Conservation (phyloP, 352 stramenopile species). For the Globisporangium okanoganense region DNA sequence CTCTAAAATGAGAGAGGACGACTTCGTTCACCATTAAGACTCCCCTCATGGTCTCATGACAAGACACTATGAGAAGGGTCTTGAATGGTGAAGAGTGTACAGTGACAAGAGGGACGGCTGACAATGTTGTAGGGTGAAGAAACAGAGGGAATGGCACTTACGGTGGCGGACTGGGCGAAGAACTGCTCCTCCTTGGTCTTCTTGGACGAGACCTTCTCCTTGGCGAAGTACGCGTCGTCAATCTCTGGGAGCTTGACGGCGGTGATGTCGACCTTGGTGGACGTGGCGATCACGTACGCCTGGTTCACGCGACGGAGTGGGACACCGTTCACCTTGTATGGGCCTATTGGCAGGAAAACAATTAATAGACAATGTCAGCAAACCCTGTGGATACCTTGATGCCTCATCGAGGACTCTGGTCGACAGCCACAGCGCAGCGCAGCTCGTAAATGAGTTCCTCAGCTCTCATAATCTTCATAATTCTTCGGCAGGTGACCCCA, state of each 20-base stretch:
- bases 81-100: conserved; percentile 8
- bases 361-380: neutral
- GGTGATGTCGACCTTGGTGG: conserved; percentile 95
- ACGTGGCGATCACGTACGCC: conserved; percentile 98
- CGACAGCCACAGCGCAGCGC: neutral
- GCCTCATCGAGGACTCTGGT: neutral
- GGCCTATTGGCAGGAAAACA: conserved; percentile 56
- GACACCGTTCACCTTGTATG: conserved; percentile 99
- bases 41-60: conserved; percentile 25
- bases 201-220: conserved; percentile 86
- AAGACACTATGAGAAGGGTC: neutral
- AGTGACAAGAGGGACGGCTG: conserved; percentile 15
- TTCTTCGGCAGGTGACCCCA: conserved; percentile 43
- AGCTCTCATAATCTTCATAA: conserved; percentile 87
- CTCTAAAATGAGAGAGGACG: neutral
- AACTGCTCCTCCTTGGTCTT: conserved; percentile 97
- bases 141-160: conserved; percentile 36
- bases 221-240: conserved; percentile 97
- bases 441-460: conserved; percentile 42
- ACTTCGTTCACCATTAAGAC: conserved; percentile 9
- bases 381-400: neutral
- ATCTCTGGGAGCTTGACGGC: conserved; percentile 92
- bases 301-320: conserved; percentile 98
- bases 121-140: neutral
- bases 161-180: conserved; percentile 90